Base-by-base conservation (phyloP, 495 filamentous ascomycete genomes). In the Podospora tetraspora region DNA sequence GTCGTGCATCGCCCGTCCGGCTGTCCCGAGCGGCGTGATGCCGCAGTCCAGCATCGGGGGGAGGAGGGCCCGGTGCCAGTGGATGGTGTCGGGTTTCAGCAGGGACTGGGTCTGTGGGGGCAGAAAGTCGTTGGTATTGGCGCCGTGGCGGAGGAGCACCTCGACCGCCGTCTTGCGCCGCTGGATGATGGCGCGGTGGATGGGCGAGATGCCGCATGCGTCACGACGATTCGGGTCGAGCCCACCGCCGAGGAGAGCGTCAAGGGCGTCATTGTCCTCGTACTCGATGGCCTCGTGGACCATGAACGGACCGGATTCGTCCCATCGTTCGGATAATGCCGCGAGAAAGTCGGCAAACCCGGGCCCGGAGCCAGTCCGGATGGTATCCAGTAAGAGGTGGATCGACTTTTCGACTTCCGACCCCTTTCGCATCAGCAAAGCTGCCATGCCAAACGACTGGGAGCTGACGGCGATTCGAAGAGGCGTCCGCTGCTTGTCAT, bases 111-210 rank as follows among this genome's bases (percentile, higher is more conserved):
- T 52, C 24, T 27, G 5, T 0, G 60, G 60, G 1, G 66, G 60
- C 8, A 68, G 25, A 16, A 29, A 74, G 13, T 74, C 67, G 62
- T 72, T 43, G 16, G 3, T 7, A 30, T 74, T 43, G 32, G 67
- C 67, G 24, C 70, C 67, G 30, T 72, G 57, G 2, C 25, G 24
- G 12, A 74, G 58, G 6, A 74, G 62, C 19, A 72, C 21, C 34
- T n/a, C 25, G 32, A 71, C 60, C 0, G 69, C 25, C 27, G 68
- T 12, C 57, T 69, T 64, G 13, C 66, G 63, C 10, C 24, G 32
- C 9, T 32, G 56, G 22, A 73, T 58, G 37, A 73, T 69, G 10
- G 71, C 71, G 57, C 67, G 63, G 61, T 71, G 66, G 59, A 73
- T 67, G 23, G 67, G 64, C 6, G 71, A 70, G 57, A 73, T 63